These are phyloP conservation scores for Epichloe aotearoae DNA, from an alignment of 2,329 filamentous ascomycete genomes.

Conservation along the genomic window DNA sequence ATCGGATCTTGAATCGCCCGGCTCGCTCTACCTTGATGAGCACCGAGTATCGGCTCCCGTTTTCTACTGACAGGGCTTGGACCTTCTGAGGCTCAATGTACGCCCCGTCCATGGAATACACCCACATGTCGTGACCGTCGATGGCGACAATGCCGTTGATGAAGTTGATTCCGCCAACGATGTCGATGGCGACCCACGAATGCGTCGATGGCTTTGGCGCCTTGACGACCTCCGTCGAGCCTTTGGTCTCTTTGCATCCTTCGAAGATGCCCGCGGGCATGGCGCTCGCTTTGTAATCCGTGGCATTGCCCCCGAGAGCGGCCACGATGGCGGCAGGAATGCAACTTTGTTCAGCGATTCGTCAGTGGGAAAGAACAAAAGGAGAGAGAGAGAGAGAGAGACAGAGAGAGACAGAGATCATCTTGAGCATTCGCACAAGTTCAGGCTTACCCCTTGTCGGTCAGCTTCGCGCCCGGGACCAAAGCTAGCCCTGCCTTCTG, in stretches of 20 bases:
- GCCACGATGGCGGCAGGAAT: slow-evolving; percentile 28
- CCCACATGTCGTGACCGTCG: slow-evolving; percentile 38
- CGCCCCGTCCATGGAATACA: slow-evolving; percentile 40
- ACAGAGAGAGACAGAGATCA: no score
- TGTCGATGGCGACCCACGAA: slow-evolving; percentile 37
- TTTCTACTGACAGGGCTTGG: slow-evolving; percentile 32
- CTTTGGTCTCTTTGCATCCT: slow-evolving; percentile 33
- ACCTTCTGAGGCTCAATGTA: slow-evolving; percentile 40
- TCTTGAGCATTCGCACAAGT: no score
- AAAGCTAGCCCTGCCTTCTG: slow-evolving; percentile 18
- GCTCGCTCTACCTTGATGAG: slow-evolving; percentile 21
- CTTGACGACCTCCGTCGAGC: slow-evolving; percentile 28
- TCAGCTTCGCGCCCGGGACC: slow-evolving; percentile 20
- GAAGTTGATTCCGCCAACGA: slow-evolving; percentile 39
- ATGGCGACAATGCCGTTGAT: slow-evolving; percentile 32
- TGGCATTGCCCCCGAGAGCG: slow-evolving; percentile 14
- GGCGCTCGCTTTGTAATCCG: slow-evolving; percentile 15
- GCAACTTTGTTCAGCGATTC: slow-evolving; percentile 14
- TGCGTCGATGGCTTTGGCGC: slow-evolving; percentile 10
- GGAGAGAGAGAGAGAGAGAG: no score
- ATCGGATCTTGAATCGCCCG: slow-evolving; percentile 41
- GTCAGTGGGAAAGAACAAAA: not conserved
- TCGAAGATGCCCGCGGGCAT: slow-evolving; percentile 31
- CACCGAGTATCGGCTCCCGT: slow-evolving; percentile 39
- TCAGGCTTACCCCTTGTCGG: slow-evolving; percentile 26